phyloP scores from a whole-genome alignment of 176 grass and related monocot species.

The Elymus sibiricus region DNA sequence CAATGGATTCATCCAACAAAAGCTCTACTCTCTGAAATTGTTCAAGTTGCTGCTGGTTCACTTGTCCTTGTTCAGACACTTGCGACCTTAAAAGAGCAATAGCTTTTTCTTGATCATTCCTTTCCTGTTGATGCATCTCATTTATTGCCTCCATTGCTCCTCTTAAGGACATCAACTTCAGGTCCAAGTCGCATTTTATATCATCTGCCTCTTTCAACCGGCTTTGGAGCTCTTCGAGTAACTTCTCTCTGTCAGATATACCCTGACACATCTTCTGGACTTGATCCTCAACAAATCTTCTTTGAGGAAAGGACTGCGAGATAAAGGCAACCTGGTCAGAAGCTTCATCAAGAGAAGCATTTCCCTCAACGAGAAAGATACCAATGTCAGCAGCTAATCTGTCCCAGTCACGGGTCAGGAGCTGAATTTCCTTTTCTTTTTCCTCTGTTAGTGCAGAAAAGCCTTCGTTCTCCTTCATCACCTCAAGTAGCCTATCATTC shows the following conservation, averaged over 20 bases:
- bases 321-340: constrained; percentile 58
- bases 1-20: constrained; percentile 56
- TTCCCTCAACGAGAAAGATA: constrained; percentile 67
- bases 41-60: constrained; percentile 25
- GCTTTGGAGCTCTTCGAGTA: constrained; percentile 80
- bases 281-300: constrained; percentile 64
- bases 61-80: constrained; percentile 37
- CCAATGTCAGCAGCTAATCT: constrained; percentile 73
- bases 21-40: constrained; percentile 35
- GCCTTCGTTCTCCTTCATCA: constrained; percentile 44
- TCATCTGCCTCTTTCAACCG: constrained; percentile 74
- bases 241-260: constrained; percentile 79
- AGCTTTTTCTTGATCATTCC: constrained; percentile 58
- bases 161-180: constrained; percentile 87
- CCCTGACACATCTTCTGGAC: constrained; percentile 56
- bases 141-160: constrained; percentile 80
- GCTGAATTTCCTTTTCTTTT: constrained; percentile 53
- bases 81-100: constrained; percentile 56
- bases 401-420: constrained; percentile 61
- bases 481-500: constrained; percentile 44
- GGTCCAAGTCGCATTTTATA: constrained; percentile 72
- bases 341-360: constrained; percentile 61
- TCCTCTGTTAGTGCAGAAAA: constrained; percentile 43
- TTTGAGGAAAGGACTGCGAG: constrained; percentile 51
- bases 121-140: constrained; percentile 81